Base-by-base conservation (phyloP, 306 rosid species). In the Cucurbita maxima region DNA sequence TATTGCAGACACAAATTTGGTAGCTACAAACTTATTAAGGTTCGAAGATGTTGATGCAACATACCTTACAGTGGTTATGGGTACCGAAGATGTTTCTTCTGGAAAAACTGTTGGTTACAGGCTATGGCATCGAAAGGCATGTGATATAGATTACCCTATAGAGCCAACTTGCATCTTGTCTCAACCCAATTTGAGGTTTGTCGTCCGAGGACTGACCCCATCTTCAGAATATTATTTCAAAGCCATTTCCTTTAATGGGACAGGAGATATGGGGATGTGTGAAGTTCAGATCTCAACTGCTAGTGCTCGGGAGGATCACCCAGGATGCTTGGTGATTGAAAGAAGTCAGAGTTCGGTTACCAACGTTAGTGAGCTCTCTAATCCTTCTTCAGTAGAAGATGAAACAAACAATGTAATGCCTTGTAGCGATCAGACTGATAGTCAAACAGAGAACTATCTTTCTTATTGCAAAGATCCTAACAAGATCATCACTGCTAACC, bases 301-400 rank as follows among this genome's bases (percentile, higher is more conserved):
- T 83, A 82, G 73, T 61, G 81, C 78, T 2, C 81, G 81, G 25
- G 90, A 86, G 43, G 98, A 87, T 57, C 86, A 62, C 43, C 85
- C 85, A 4, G 85, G 81, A 76, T 83, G 86, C 79, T 85, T 83
- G 19, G 83, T 84, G 57, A 80, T 84, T 19, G 96, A 92, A 74
- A 84, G 96, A 86, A 87, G 92, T 83, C 96, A 85, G 81, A 92
- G 98, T 64, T 96, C 96, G 8, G 87, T 83, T 68, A 92, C 96
- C 77, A 92, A 88, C 85, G 86, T 85, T 34, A 92, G 98, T 80
- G 87, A 88, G 84, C 96, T 92, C 78, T 90, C 98, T 51, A 90
- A 90, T 88, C 98, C 98, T 5, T 92, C 96, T 41, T 92, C 98
- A 3, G 90, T 90, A 58, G 98, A 90, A 81, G 96, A 92, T 80